Percentiles rank a stretch among this genome's conserved stretches.
Evolutionary conservation across 345 rosid species (phyloP).

Genomic region (Salix suchowensis): DNA sequence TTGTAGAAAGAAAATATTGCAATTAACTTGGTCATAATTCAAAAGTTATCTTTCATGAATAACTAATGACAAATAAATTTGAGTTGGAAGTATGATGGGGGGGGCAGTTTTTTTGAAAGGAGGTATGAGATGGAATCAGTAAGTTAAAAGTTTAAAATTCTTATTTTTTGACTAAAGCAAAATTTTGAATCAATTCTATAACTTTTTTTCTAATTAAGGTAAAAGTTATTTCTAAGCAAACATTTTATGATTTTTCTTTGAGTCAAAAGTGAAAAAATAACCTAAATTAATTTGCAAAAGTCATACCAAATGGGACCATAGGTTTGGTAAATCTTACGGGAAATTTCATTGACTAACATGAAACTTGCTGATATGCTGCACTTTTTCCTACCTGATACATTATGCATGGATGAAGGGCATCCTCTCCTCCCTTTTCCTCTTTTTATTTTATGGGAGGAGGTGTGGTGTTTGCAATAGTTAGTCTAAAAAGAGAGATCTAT

Average conservation of each 20-base stretch:
- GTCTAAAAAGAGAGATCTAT: neutral
- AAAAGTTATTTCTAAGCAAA: too few species aligned
- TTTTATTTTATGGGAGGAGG: too few species aligned
- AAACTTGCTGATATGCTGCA: neutral
- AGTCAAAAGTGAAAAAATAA: neutral
- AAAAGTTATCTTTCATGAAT: neutral
- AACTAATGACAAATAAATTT: neutral
- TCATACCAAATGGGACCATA: neutral
- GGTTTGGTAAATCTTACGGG: neutral
- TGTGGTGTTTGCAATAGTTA: neutral
- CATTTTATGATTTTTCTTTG: neutral
- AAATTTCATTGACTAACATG: neutral
- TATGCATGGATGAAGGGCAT: neutral
- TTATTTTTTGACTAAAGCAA: too few species aligned
- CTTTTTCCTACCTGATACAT: neutral
- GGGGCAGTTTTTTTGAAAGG: neutral
- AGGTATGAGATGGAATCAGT: neutral
- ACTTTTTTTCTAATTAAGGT: too few species aligned
- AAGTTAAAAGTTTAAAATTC: neutral
- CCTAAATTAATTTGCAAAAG: neutral
- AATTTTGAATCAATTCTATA: neutral
- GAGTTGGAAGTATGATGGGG: neutral
- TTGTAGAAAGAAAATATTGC: neutral
- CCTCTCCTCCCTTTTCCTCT: neutral
- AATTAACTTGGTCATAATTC: neutral